Base-by-base conservation (phyloP, 2,329 filamentous ascomycete species). In the Alternaria atra region DNA sequence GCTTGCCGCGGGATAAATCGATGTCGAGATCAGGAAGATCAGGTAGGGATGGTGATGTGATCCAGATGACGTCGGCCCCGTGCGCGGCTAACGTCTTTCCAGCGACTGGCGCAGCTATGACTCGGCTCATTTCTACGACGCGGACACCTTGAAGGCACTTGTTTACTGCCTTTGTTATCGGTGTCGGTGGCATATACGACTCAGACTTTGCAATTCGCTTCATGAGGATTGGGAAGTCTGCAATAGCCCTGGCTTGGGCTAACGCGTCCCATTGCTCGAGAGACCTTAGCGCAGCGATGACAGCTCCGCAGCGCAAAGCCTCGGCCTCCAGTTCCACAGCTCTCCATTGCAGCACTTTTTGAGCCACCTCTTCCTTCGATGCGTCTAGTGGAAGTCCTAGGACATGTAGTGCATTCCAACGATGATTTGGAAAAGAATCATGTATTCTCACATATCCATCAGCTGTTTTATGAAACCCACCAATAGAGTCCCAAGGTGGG, bases 371-470 rank as follows among this genome's bases (percentile, higher is more conserved):
- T 1, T 76, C 68, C 40, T 80, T 77, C 8, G 68, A 76, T 3
- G 80, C 77, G 27, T 65, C 61, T 0, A 58, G 54, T 0, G 70
- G 46, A 5, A 85, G 69, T 0, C 79, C 80, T 0, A 88, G 73
- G 0, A 88, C 73, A 3, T 71, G 59, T 3, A 84, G 71, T 0
- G 82, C 79, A 3, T 81, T 83, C 2, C 75, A 29, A 0, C 80
- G 79, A 59, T 88, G 86, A 52, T 87, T 81, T 0, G 81, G 78
- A 56, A 88, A 87, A 0, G 71, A 71, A 55, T 87, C 86, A 61
- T 89, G 86, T 46, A 88, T 81, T 2, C 85, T 80, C 2, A 88
- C 81, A 51, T 84, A 77, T 1, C 85, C 85, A 59, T 87, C 85
- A 0, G 73, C 71, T 0, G 85, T 82, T 53, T 77, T 78, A 66